Evolutionary conservation across 345 rosid species (phyloP).

Genomic region (Citrus unshiu): DNA sequence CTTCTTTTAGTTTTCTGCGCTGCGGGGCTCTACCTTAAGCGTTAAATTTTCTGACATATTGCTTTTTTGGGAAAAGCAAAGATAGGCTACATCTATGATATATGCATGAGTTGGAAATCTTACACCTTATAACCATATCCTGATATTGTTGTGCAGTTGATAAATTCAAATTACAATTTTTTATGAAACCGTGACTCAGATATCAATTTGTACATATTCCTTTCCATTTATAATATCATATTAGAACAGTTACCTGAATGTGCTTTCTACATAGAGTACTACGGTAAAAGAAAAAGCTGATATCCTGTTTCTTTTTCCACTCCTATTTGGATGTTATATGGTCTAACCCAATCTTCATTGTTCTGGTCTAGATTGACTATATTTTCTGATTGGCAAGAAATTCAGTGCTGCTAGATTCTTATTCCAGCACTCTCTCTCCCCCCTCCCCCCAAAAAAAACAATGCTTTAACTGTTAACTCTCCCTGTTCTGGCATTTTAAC

Average conservation of each 20-base stretch:
- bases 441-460: too few species aligned
- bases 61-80: background rate
- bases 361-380: background rate
- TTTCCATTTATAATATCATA: background rate
- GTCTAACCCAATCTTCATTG: background rate
- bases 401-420: background rate
- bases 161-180: background rate
- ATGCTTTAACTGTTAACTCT: background rate
- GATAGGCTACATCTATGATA: background rate
- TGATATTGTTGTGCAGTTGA: background rate
- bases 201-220: background rate
- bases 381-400: background rate
- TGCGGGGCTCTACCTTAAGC: background rate
- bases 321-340: background rate
- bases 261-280: background rate
- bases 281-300: background rate
- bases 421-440: background rate
- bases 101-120: background rate
- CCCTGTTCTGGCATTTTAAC: constrained; percentile 7
- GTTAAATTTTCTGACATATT: constrained; percentile 9
- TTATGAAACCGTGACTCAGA: background rate
- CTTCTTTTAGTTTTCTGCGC: background rate
- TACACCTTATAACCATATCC: background rate
- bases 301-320: background rate
- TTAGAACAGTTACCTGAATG: background rate